Evolutionary conservation across 108 stramenopile species (phyloP), one percentile per base, ranked within the genome.

Genomic region (Bacterosira constricta): DNA sequence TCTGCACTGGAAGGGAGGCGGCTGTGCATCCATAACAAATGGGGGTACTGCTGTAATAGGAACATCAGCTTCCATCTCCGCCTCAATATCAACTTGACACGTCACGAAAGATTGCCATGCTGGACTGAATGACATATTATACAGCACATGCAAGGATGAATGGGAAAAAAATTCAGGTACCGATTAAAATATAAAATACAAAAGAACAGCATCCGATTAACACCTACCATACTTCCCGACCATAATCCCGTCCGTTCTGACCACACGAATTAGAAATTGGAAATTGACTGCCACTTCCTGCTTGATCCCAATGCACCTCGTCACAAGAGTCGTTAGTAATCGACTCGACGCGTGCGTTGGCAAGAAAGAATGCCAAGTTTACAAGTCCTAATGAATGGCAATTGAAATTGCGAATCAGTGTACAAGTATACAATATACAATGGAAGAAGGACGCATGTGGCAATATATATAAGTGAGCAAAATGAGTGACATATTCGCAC

Each of bases 141-240:
- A 66, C 54, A 8, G 77, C 81, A 59, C 65, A 78, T 6, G 81
- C 78, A n/a, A n/a, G n/a, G n/a, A n/a, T n/a, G n/a, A n/a, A n/a
- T n/a, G n/a, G n/a, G n/a, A n/a, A n/a, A n/a, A n/a, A n/a, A n/a
- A n/a, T n/a, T n/a, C n/a, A n/a, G n/a, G n/a, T n/a, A n/a, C n/a
- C n/a, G n/a, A n/a, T n/a, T n/a, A n/a, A n/a, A n/a, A n/a, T n/a
- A n/a, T n/a, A n/a, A n/a, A n/a, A n/a, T n/a, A n/a, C n/a, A n/a
- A n/a, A n/a, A n/a, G n/a, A n/a, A n/a, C n/a, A n/a, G n/a, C n/a
- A n/a, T n/a, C n/a, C n/a, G n/a, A n/a, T n/a, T n/a, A n/a, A n/a
- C n/a, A n/a, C n/a, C n/a, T n/a, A n/a, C n/a, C n/a, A 75, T 0
- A 6, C 18, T 15, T 75, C 67, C 20, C 23, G 12, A 15, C 44